Evolutionary conservation across 1,284 basidiomycete genomes (phyloP), one percentile per base, ranked within the genome.

Genomic region (Naganishia sp.): DNA sequence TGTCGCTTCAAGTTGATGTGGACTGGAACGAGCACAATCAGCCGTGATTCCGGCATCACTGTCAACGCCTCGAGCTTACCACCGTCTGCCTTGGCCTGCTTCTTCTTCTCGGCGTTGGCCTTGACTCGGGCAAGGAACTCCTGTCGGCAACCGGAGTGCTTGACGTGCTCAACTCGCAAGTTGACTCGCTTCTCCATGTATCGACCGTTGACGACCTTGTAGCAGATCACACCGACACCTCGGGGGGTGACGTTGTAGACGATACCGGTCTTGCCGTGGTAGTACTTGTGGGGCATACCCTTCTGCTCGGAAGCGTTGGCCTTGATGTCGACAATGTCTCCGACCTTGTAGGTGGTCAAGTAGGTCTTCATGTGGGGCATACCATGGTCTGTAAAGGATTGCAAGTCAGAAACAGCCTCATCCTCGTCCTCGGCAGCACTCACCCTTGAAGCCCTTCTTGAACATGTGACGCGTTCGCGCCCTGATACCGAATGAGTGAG

Each of bases 401-500:
- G 28, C 7, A 17, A 25, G 21, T 35, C 15, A 57, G 54, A 15
- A 25, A 51, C 6, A 2, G 21, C 52, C 25, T 56, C 52, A n/a
- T 55, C 57, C 41, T 61, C 53, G 17, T n/a, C 55, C 60, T 51
- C 58, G 25, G 17, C 51, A 7, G 35, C 58, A 81, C 85, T 75
- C 79, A 93, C 92, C 86, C 86, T 94, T 94, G 89, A 96, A 95
- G 78, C 88, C 88, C 83, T 90, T 86, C 87, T 90, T 94, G 90
- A 99, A 99, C 92, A 99, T 96, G 85, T 97, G 85, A 87, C 95
- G 94, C 87, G 95, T 98, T 76, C 95, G 93, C 88, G 94, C 94
- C 81, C 94, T 89, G 86, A 95, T 92, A 93, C 95, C 95, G 86
- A 90, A 97, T 70, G 94, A 97, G 92, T 98, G 92, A 85, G 95